phyloP scores from a whole-genome alignment of 352 stramenopile species.

The Thalassiosira ordinaria region DNA sequence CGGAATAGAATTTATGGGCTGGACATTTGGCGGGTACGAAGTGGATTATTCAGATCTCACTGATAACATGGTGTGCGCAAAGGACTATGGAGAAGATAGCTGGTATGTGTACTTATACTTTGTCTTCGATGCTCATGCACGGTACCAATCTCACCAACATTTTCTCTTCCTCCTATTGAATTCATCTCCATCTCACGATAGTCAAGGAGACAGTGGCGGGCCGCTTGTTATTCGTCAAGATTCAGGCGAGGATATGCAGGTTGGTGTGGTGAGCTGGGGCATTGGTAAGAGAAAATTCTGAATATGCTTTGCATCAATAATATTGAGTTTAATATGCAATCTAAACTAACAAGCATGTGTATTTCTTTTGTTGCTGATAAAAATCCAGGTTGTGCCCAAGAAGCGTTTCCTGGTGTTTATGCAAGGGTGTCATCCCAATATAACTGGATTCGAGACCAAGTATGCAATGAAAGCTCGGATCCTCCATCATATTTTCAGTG shows the following conservation, averaged over 20 bases:
- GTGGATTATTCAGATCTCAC: constrained; percentile 63
- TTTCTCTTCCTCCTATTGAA: background rate
- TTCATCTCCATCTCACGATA: constrained; percentile 4
- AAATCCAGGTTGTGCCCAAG: constrained; percentile 58
- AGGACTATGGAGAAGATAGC: constrained; percentile 43
- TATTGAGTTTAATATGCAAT: too few relatives aligned
- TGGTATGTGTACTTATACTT: background rate
- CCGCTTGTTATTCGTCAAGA: too few relatives aligned
- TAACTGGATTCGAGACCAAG: constrained; percentile 32
- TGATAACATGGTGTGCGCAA: constrained; percentile 66
- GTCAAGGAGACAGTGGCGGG: constrained; percentile 61
- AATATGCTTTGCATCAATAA: too few relatives aligned
- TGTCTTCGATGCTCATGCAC: background rate
- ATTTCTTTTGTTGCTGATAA: too few relatives aligned
- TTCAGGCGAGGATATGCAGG: constrained; percentile 30
- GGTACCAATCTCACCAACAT: too few relatives aligned
- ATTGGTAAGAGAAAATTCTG: too few relatives aligned
- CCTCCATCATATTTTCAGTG: too few relatives aligned
- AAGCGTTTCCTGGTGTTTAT: constrained; percentile 43
- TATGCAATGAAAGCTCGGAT: constrained; percentile 13
- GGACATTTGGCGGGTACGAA: too few relatives aligned
- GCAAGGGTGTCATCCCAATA: constrained; percentile 18
- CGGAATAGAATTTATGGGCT: too few relatives aligned
- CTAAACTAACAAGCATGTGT: too few relatives aligned
- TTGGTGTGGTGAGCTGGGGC: constrained; percentile 79